These are phyloP conservation scores for Heimioporus punctisporus DNA, from an alignment of 1,284 basidiomycete species.

Conservation along the genomic window DNA sequence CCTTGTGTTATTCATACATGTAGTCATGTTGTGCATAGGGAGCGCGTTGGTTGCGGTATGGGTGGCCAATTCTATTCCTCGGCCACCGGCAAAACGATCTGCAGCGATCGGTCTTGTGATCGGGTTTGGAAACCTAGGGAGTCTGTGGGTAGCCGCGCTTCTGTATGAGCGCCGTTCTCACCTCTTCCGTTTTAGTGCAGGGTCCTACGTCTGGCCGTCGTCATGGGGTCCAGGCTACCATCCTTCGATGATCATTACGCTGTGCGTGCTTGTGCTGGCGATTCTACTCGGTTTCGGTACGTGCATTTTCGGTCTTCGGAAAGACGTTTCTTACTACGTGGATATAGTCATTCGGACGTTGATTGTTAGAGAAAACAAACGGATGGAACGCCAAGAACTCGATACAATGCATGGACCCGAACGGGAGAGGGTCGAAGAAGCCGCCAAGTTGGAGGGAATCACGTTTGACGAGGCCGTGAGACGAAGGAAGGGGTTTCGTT, in stretches of 20 bases:
- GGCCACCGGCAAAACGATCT: constrained; percentile 63
- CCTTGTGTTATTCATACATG: too few relatives aligned
- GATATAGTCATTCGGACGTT: constrained; percentile 46
- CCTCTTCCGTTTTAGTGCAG: constrained; percentile 21
- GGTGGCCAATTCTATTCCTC: constrained; percentile 62
- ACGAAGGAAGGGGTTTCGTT: constrained; percentile 39
- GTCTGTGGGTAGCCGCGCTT: constrained; percentile 33
- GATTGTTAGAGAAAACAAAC: constrained; percentile 46
- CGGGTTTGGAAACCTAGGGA: constrained; percentile 35
- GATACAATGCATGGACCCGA: constrained; percentile 43
- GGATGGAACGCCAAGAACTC: constrained; percentile 47
- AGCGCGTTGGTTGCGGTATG: constrained; percentile 55
- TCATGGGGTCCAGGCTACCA: constrained; percentile 54
- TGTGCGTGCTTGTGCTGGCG: constrained; percentile 42
- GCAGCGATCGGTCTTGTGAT: constrained; percentile 43
- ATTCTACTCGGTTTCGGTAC: constrained; percentile 41
- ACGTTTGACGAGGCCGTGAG: constrained; percentile 54
- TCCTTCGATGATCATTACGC: constrained; percentile 52
- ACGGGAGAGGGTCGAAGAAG: constrained; percentile 47
- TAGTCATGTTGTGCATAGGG: too few relatives aligned
- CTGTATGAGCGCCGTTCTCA: too few relatives aligned
- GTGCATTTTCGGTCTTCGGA: too few relatives aligned
- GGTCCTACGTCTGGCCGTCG: constrained; percentile 55
- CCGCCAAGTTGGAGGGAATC: constrained; percentile 51
- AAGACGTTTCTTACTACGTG: background rate